phyloP scores from a whole-genome alignment of 2,329 filamentous ascomycete species.

The Colletotrichum sublineola region DNA sequence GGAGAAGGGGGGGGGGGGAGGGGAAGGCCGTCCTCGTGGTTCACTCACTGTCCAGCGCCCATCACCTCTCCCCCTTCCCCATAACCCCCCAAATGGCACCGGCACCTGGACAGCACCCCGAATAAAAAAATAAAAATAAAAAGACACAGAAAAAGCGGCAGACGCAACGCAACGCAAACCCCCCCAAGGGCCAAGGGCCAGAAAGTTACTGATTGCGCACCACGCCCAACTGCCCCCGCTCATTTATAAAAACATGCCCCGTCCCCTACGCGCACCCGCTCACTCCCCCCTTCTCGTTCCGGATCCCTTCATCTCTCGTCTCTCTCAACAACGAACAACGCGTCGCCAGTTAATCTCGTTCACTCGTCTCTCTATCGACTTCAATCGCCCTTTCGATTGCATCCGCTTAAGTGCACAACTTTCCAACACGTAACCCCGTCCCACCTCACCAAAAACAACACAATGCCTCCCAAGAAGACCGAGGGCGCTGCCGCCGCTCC shows the following conservation, averaged over 20 bases:
- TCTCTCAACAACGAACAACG: constrained; percentile 46
- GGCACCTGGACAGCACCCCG: background rate
- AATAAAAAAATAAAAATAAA: too few species aligned
- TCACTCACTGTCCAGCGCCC: constrained; percentile 12
- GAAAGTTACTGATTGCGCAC: constrained; percentile 67
- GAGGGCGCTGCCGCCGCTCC: constrained; percentile 51
- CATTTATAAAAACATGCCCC: constrained; percentile 71
- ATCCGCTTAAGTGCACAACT: constrained; percentile 37
- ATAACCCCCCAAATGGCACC: constrained; percentile 3
- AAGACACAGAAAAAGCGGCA: constrained; percentile 6
- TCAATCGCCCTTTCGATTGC: constrained; percentile 42
- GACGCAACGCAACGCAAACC: background rate
- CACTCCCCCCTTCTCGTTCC: constrained; percentile 55
- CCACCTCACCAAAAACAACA: constrained; percentile 48
- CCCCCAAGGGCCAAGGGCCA: constrained; percentile 2
- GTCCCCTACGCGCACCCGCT: constrained; percentile 63
- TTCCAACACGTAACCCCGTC: constrained; percentile 43
- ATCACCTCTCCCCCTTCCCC: background rate
- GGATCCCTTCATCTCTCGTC: constrained; percentile 45
- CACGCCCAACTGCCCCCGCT: constrained; percentile 66
- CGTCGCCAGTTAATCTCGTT: constrained; percentile 41
- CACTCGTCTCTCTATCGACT: constrained; percentile 42
- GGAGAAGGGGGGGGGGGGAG: too few species aligned
- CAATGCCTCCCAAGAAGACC: constrained; percentile 73
- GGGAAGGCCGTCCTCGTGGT: constrained; percentile 2